Conservation (phyloP, 257 asterid species). For the Anisodus acutangulus region DNA sequence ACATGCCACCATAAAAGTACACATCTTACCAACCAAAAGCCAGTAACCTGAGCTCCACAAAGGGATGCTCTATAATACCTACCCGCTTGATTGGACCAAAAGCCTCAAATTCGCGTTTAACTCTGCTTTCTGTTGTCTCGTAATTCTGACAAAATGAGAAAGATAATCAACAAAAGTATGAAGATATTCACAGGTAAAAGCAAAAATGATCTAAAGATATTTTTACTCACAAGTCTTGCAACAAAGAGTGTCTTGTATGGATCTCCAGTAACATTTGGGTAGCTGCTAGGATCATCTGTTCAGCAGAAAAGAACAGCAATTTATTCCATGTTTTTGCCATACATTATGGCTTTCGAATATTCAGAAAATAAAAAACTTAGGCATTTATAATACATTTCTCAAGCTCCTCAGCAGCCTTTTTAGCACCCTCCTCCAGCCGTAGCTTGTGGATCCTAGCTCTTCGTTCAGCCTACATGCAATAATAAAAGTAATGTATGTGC, state of each 20-base stretch:
- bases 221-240: constrained; percentile 83
- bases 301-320: background rate
- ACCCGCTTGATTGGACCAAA: constrained; percentile 99
- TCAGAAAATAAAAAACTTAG: background rate
- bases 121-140: constrained; percentile 92
- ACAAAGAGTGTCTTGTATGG: constrained; percentile 96
- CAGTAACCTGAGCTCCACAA: constrained; percentile 69
- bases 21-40: constrained; percentile 83
- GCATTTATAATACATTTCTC: constrained; percentile 62
- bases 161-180: constrained; percentile 16
- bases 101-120: constrained; percentile 98
- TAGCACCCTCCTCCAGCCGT: constrained; percentile 90
- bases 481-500: background rate
- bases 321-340: background rate
- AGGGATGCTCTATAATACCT: constrained; percentile 80
- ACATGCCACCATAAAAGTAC: constrained; percentile 40
- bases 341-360: background rate
- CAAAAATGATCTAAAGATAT: constrained; percentile 16
- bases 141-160: constrained; percentile 61
- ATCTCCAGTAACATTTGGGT: constrained; percentile 85
- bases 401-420: constrained; percentile 88
- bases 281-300: constrained; percentile 89
- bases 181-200: background rate
- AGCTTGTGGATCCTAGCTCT: constrained; percentile 85
- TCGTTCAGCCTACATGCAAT: constrained; percentile 60